phyloP scores from a whole-genome alignment of 176 grass and related monocot genomes.

The Paspalum vaginatum region DNA sequence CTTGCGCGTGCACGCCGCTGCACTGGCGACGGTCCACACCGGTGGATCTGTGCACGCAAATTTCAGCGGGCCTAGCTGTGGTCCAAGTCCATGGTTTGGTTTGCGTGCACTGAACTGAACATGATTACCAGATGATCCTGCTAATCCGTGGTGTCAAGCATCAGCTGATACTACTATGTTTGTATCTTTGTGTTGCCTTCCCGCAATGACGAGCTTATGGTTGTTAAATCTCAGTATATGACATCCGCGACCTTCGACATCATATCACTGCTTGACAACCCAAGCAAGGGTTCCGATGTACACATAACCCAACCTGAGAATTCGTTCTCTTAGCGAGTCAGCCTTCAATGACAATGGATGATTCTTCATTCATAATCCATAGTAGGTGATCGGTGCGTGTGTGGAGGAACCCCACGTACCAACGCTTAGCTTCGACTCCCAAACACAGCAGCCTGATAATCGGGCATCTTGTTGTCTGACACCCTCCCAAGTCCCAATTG shows the following conservation, averaged over 20 bases:
- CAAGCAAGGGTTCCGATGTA: too few relatives aligned
- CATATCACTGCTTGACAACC: too few relatives aligned
- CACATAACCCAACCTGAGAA: neutral
- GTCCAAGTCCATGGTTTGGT: neutral
- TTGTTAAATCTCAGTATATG: neutral
- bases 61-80: neutral
- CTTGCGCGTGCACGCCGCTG: neutral
- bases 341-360: too few relatives aligned
- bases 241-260: neutral
- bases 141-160: neutral
- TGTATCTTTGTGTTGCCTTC: constrained; percentile 13
- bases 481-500: too few relatives aligned
- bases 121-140: neutral
- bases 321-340: neutral
- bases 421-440: constrained; percentile 30
- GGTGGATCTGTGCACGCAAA: constrained; percentile 1
- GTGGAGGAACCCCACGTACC: neutral
- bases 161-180: neutral
- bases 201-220: neutral
- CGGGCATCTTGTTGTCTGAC: neutral
- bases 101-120: constrained; percentile 40
- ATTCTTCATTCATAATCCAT: neutral
- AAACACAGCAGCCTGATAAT: neutral
- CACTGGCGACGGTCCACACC: neutral
- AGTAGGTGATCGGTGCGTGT: neutral